Evolutionary conservation across 2,329 filamentous ascomycete genomes (phyloP).

Genomic region (Sclerotinia glacialis): DNA sequence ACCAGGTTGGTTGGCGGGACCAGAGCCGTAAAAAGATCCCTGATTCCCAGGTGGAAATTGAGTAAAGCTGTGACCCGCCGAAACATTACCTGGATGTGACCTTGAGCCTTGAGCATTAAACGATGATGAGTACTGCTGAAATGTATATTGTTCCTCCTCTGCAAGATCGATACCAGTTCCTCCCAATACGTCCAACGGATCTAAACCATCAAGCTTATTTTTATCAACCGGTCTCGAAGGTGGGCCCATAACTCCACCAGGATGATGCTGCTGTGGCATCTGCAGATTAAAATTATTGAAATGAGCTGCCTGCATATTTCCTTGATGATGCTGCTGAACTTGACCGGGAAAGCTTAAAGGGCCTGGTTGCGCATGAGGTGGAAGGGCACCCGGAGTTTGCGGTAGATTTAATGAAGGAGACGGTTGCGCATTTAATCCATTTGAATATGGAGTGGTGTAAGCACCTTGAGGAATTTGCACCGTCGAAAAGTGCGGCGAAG

Average conservation of each 20-base stretch:
- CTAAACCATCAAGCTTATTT: constrained; percentile 59
- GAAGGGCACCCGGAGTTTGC: constrained; percentile 37
- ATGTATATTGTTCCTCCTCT: constrained; percentile 80
- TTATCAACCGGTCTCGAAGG: constrained; percentile 60
- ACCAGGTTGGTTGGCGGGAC: constrained; percentile 62
- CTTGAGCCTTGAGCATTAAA: constrained; percentile 46
- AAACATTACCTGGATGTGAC: constrained; percentile 43
- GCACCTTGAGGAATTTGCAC: constrained; percentile 35
- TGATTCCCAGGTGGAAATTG: constrained; percentile 55
- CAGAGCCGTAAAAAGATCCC: constrained; percentile 61
- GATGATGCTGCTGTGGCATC: constrained; percentile 41
- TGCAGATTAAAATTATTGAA: constrained; percentile 34
- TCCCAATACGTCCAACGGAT: constrained; percentile 78
- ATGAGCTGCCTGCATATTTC: constrained; percentile 11
- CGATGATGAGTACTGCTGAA: constrained; percentile 60
- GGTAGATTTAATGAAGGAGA: constrained; percentile 31
- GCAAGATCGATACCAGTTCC: constrained; percentile 84
- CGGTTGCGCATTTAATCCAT: constrained; percentile 33
- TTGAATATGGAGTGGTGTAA: constrained; percentile 40
- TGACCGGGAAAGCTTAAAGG: constrained; percentile 31
- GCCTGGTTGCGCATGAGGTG: constrained; percentile 31
- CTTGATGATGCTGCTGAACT: constrained; percentile 23
- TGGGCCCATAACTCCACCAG: constrained; percentile 51
- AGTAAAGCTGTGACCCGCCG: constrained; percentile 49
- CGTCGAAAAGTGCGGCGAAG: constrained; percentile 38